A percentile compares a stretch with the other conserved stretches of the same genome.
Conservation (phyloP, 2,329 filamentous ascomycete genomes). For the Hyphodiscus sp. region DNA sequence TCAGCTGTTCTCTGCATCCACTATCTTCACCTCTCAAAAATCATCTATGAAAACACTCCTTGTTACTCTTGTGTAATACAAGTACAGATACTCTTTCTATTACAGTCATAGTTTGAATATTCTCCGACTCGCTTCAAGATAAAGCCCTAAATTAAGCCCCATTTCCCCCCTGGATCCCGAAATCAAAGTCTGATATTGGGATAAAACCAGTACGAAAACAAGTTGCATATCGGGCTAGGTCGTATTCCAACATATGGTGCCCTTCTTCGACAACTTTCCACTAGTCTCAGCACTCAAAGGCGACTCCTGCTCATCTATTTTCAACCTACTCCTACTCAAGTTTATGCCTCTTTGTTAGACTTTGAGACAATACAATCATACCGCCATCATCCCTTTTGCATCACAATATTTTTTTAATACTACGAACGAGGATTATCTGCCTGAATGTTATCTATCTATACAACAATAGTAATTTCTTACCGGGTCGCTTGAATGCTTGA, state of each 20-base stretch:
- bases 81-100: not conserved
- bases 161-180: not conserved
- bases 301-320: not conserved
- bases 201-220: conserved; percentile 2
- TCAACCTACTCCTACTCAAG: not conserved
- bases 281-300: conserved; percentile 1
- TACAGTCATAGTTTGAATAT: too few relatives aligned
- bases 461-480: too few relatives aligned
- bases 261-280: conserved; percentile 3
- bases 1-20: too few relatives aligned
- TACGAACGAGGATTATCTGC: too few relatives aligned
- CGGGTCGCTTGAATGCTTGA: too few relatives aligned
- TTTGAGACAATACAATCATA: not conserved
- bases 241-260: conserved; percentile 1
- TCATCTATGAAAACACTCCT: not conserved
- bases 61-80: not conserved
- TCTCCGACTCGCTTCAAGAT: not conserved
- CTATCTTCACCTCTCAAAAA: not conserved
- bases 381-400: too few relatives aligned
- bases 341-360: not conserved
- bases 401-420: too few relatives aligned
- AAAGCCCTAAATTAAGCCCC: not conserved
- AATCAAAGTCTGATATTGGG: not conserved
- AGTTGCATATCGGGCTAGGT: conserved; percentile 2
- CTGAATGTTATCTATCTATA: too few relatives aligned